Percentiles rank a stretch among this genome's conserved stretches.
Conservation (phyloP, 2,329 filamentous ascomycete genomes). For the Claviceps digitariae region DNA sequence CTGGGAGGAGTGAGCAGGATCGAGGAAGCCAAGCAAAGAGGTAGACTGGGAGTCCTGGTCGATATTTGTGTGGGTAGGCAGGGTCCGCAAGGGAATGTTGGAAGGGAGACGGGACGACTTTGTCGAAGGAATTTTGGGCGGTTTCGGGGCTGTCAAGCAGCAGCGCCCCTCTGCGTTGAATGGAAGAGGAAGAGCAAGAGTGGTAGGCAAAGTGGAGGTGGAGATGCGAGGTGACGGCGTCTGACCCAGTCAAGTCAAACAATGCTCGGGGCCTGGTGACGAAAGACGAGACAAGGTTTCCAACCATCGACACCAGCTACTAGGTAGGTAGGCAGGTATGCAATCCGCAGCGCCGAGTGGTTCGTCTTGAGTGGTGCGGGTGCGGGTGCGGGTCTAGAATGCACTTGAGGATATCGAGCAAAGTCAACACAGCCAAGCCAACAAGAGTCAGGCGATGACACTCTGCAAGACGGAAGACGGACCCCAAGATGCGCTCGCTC, state of each 20-base stretch:
- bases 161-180: constrained; percentile 50
- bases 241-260: constrained; percentile 16
- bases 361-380: neutral
- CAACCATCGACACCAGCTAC: constrained; percentile 3
- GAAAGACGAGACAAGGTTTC: constrained; percentile 11
- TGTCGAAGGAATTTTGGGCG: constrained; percentile 76
- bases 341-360: constrained; percentile 3
- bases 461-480: neutral
- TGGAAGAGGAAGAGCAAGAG: constrained; percentile 20
- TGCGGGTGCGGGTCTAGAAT: neutral
- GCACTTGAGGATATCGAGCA: neutral
- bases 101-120: constrained; percentile 55
- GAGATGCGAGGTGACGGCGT: constrained; percentile 10
- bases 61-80: constrained; percentile 31
- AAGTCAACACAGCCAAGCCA: neutral
- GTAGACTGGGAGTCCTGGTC: constrained; percentile 27
- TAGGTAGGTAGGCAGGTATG: neutral
- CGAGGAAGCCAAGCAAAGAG: constrained; percentile 20
- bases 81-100: constrained; percentile 76
- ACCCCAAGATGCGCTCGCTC: neutral
- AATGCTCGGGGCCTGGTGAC: constrained; percentile 16
- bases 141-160: constrained; percentile 60
- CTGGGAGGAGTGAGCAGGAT: constrained; percentile 28
- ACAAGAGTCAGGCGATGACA: neutral
- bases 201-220: constrained; percentile 15